Percentiles rank a stretch among this genome's conserved stretches.
Evolutionary conservation across 345 rosid species (phyloP).

Genomic region (Zanthoxylum bungeanum): DNA sequence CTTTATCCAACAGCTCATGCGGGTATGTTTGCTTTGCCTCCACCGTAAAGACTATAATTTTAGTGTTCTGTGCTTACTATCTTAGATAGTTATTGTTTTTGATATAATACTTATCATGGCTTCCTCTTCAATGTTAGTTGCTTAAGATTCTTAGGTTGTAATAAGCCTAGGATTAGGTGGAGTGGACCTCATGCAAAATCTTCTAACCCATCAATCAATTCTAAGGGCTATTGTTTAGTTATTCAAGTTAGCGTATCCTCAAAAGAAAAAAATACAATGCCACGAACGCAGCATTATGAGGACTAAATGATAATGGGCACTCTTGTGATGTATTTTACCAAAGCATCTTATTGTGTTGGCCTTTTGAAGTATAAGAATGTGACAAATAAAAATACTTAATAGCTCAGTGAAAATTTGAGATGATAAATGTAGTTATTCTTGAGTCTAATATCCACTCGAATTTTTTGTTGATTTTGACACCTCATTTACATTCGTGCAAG

Average conservation of each 20-base stretch:
- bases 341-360: not conserved
- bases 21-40: constrained; percentile 45
- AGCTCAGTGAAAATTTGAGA: not conserved
- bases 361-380: not conserved
- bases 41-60: not conserved
- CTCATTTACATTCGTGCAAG: not conserved
- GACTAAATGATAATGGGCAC: not conserved
- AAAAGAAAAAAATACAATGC: not conserved
- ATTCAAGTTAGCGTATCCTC: not conserved
- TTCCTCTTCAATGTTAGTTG: not conserved
- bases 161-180: not conserved
- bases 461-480: not conserved
- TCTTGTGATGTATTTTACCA: not conserved
- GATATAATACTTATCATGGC: not conserved
- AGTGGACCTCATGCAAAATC: not conserved
- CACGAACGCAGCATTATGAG: not conserved
- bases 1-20: constrained; percentile 96
- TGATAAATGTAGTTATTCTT: not conserved
- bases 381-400: not conserved
- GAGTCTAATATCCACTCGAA: not conserved
- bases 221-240: not conserved
- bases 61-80: constrained; percentile 9
- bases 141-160: not conserved
- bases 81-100: not conserved
- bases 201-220: not conserved